phyloP scores from a whole-genome alignment of 2,329 filamentous ascomycete species.

The Chaetomium strumarium region DNA sequence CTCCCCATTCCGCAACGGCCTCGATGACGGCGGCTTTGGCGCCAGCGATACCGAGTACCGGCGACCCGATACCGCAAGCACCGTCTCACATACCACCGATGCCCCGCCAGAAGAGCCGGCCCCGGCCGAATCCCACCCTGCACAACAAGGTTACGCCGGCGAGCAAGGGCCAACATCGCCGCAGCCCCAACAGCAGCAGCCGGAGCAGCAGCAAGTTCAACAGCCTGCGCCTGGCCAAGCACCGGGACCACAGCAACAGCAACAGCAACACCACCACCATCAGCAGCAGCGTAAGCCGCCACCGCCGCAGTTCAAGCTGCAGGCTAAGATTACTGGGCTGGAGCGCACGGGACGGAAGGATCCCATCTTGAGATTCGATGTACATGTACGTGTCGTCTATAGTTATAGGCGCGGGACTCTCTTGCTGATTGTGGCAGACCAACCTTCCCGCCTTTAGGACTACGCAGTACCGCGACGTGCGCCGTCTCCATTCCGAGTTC shows the following conservation, averaged over 20 bases:
- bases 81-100: slow-evolving; percentile 36
- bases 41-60: slow-evolving; percentile 36
- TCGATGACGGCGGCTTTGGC: slow-evolving; percentile 33
- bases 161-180: slow-evolving; percentile 28
- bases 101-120: slow-evolving; percentile 25
- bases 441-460: slow-evolving; percentile 98
- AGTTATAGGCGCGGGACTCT: not conserved
- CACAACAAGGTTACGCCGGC: slow-evolving; percentile 12
- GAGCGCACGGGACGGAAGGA: slow-evolving; percentile 95
- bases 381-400: slow-evolving; percentile 64
- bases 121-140: slow-evolving; percentile 13
- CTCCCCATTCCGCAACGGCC: slow-evolving; percentile 41
- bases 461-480: slow-evolving; percentile 95
- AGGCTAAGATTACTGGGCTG: slow-evolving; percentile 89
- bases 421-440: slow-evolving; percentile 55
- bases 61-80: slow-evolving; percentile 43
- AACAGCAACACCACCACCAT: slow-evolving; percentile 38
- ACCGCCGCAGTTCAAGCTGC: slow-evolving; percentile 73
- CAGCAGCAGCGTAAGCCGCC: slow-evolving; percentile 46
- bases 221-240: slow-evolving; percentile 25
- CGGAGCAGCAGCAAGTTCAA: slow-evolving; percentile 26
- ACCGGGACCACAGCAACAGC: slow-evolving; percentile 21
- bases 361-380: slow-evolving; percentile 88
- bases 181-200: slow-evolving; percentile 25
- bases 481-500: slow-evolving; percentile 92